phyloP scores from a whole-genome alignment of 768 basidiomycete species.

The Tylopilus sp. region DNA sequence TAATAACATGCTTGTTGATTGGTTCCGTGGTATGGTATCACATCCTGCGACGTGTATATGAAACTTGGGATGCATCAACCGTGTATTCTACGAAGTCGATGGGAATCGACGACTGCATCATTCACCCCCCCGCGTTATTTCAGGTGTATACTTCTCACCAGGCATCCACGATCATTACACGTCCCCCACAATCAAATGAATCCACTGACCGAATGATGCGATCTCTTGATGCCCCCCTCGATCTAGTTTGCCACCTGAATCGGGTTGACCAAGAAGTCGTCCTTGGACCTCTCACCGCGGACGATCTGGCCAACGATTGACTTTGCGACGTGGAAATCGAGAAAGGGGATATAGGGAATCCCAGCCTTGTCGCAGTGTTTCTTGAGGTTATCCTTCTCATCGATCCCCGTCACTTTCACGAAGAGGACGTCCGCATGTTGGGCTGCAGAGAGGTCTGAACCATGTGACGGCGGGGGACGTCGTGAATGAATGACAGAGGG shows the following conservation, averaged over 20 bases:
- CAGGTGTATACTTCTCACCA: not conserved
- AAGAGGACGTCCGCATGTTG: constrained; percentile 92
- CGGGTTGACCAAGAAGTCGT: constrained; percentile 19
- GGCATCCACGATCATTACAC: not conserved
- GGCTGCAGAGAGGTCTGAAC: constrained; percentile 85
- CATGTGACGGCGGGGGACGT: not conserved
- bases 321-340: constrained; percentile 63
- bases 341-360: constrained; percentile 78
- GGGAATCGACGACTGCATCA: not conserved
- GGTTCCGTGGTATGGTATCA: not conserved
- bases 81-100: not conserved
- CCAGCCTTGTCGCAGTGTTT: constrained; percentile 75
- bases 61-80: not conserved
- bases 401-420: constrained; percentile 75
- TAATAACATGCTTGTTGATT: not conserved
- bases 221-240: not conserved
- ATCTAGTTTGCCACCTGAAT: not conserved
- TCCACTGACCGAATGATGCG: not conserved
- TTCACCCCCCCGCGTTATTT: not conserved
- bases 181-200: not conserved
- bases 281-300: constrained; percentile 45
- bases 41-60: not conserved
- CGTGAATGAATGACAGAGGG: not conserved
- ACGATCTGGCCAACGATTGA: constrained; percentile 66
- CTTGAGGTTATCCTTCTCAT: constrained; percentile 78